A percentile compares a stretch with the other conserved stretches of the same genome.
Conservation (phyloP, 805 yeast species). For the Metschnikowia borealis region DNA sequence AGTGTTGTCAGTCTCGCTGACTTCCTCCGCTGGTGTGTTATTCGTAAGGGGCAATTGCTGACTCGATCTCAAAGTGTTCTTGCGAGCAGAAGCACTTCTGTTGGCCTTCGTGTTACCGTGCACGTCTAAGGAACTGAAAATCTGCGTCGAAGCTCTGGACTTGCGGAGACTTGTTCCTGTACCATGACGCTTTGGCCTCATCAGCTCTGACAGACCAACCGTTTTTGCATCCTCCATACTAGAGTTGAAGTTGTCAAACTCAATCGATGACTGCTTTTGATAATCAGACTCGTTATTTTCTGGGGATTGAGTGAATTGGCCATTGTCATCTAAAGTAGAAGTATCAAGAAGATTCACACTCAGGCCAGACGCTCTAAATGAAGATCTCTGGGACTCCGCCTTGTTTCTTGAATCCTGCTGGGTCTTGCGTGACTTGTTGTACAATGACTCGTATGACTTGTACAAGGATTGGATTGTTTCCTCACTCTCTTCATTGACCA, state of each 20-base stretch:
- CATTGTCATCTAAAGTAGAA: conserved; percentile 20
- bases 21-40: not conserved
- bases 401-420: conserved; percentile 1
- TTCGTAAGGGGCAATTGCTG: not conserved
- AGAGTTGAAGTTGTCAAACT: conserved; percentile 6
- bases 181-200: conserved; percentile 10
- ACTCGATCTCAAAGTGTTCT: not conserved
- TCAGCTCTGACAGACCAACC: conserved; percentile 1
- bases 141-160: conserved; percentile 28
- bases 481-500: conserved; percentile 16
- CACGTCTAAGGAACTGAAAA: conserved; percentile 27
- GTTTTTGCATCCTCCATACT: conserved; percentile 7
- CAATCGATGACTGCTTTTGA: conserved; percentile 2
- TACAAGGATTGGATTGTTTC: conserved; percentile 24
- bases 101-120: conserved; percentile 7
- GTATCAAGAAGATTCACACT: conserved; percentile 22
- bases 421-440: conserved; percentile 3
- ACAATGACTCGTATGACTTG: conserved; percentile 22
- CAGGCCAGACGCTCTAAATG: conserved; percentile 7
- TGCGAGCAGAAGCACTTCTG: not conserved
- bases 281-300: conserved; percentile 1
- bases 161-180: conserved; percentile 14
- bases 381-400: conserved; percentile 6
- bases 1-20: not conserved
- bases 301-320: conserved; percentile 8